These are phyloP conservation scores for Actinomucor elegans DNA, from an alignment of 371 early-diverging fungal genomes.

Conservation along the genomic window DNA sequence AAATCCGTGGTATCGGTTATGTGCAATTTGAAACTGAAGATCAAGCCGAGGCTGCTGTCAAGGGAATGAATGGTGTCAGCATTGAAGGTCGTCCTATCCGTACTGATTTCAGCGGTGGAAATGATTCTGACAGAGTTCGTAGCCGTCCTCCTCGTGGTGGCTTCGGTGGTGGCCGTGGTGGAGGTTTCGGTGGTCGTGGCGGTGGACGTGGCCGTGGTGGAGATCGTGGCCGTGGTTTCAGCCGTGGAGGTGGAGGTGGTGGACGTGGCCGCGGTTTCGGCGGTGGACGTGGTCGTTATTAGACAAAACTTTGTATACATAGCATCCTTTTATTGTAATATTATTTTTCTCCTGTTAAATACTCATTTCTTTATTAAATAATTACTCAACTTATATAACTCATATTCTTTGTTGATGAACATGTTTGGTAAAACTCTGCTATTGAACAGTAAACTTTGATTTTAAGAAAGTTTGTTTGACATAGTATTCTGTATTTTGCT, in stretches of 20 bases:
- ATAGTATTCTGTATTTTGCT: too few relatives aligned
- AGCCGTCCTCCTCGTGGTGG: constrained; percentile 50
- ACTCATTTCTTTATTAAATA: too few relatives aligned
- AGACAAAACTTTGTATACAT: too few relatives aligned
- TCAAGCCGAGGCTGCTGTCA: constrained; percentile 67
- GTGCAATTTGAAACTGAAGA: constrained; percentile 64
- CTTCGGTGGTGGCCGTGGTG: constrained; percentile 45
- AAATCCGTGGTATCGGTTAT: constrained; percentile 76
- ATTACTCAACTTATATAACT: too few relatives aligned
- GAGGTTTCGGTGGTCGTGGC: constrained; percentile 49
- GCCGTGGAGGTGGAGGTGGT: constrained; percentile 38
- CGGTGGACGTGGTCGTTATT: constrained; percentile 30
- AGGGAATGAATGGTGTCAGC: constrained; percentile 63
- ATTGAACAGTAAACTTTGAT: too few relatives aligned
- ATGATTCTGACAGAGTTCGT: constrained; percentile 41
- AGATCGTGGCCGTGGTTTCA: constrained; percentile 48
- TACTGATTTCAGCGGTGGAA: constrained; percentile 57
- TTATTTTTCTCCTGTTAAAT: too few relatives aligned
- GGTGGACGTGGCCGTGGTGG: constrained; percentile 35
- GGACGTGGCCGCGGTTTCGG: constrained; percentile 41
- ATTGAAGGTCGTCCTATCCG: constrained; percentile 72
- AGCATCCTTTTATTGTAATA: too few relatives aligned
- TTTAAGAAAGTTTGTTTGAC: too few relatives aligned
- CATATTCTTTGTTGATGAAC: too few relatives aligned
- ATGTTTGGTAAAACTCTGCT: too few relatives aligned